Conservation (phyloP, 2,329 filamentous ascomycete species). For the Chaetomium sp. region DNA sequence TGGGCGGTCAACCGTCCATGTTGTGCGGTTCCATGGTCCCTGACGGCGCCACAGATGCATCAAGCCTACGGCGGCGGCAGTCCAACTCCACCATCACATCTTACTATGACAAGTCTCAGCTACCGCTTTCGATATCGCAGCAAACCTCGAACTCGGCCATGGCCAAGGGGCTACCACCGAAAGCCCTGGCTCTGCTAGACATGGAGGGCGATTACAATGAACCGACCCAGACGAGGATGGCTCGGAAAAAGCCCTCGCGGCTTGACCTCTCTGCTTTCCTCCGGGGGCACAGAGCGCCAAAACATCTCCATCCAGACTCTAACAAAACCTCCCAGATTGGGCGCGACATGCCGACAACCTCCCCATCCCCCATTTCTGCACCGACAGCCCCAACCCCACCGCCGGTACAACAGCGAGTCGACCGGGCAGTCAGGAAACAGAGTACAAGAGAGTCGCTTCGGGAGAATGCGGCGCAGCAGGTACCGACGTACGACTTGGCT, state of each 20-base stretch:
- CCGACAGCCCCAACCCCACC: constrained; percentile 39
- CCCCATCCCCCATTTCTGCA: constrained; percentile 48
- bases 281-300: constrained; percentile 38
- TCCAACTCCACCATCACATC: constrained; percentile 60
- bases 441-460: constrained; percentile 44
- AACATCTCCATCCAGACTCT: constrained; percentile 39
- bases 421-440: constrained; percentile 41
- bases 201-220: constrained; percentile 44
- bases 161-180: constrained; percentile 56
- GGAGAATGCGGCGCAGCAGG: constrained; percentile 11
- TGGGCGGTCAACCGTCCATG: constrained; percentile 33
- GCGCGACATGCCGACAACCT: constrained; percentile 44
- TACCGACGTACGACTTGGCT: background rate
- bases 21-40: constrained; percentile 34
- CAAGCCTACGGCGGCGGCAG: constrained; percentile 50
- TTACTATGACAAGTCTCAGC: constrained; percentile 59
- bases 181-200: constrained; percentile 51
- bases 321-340: constrained; percentile 40
- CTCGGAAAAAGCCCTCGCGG: constrained; percentile 48
- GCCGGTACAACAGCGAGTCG: constrained; percentile 34
- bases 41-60: constrained; percentile 44
- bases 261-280: constrained; percentile 53
- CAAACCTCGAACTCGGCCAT: constrained; percentile 62
- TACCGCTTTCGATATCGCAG: constrained; percentile 59
- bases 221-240: constrained; percentile 43